These are phyloP conservation scores for Condylostoma magnum DNA, from an alignment of 169 alveolate genomes.

Conservation along the genomic window DNA sequence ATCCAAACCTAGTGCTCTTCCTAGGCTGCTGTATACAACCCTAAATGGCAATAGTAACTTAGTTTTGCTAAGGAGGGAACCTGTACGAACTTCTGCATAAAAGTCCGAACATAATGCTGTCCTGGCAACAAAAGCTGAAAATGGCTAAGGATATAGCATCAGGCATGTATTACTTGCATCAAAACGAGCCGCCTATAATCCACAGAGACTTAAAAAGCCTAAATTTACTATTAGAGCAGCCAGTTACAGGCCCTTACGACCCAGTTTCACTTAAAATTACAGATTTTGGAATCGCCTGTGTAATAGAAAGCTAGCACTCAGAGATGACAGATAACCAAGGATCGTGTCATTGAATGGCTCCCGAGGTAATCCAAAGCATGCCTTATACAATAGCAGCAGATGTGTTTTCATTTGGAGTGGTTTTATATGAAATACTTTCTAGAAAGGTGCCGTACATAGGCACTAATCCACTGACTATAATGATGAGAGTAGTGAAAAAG, in stretches of 20 bases:
- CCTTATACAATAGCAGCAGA: slow-evolving; percentile 45
- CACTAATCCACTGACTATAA: neutral
- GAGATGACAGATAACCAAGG: slow-evolving; percentile 74
- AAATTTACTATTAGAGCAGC: slow-evolving; percentile 39
- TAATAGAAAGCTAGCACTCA: slow-evolving; percentile 27
- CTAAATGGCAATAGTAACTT: slow-evolving; percentile 71
- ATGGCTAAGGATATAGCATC: slow-evolving; percentile 50
- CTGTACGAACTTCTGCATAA: slow-evolving; percentile 74
- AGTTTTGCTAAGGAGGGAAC: slow-evolving; percentile 81
- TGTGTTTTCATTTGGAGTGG: slow-evolving; percentile 38
- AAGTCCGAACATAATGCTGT: slow-evolving; percentile 36
- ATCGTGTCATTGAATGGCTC: slow-evolving; percentile 90
- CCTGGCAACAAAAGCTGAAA: slow-evolving; percentile 52
- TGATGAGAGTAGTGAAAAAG: neutral
- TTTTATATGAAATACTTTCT: slow-evolving; percentile 21
- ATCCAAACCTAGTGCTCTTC: slow-evolving; percentile 76
- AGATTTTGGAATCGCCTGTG: slow-evolving; percentile 69
- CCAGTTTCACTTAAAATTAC: slow-evolving; percentile 51
- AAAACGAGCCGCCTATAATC: slow-evolving; percentile 43
- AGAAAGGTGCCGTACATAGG: slow-evolving; percentile 33
- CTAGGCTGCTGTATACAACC: slow-evolving; percentile 72
- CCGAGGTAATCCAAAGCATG: slow-evolving; percentile 68
- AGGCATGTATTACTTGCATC: slow-evolving; percentile 67
- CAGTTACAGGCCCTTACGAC: slow-evolving; percentile 43
- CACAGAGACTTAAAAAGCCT: slow-evolving; percentile 72